Conservation (phyloP, 495 filamentous ascomycete genomes). For the Copromyces sp. region DNA sequence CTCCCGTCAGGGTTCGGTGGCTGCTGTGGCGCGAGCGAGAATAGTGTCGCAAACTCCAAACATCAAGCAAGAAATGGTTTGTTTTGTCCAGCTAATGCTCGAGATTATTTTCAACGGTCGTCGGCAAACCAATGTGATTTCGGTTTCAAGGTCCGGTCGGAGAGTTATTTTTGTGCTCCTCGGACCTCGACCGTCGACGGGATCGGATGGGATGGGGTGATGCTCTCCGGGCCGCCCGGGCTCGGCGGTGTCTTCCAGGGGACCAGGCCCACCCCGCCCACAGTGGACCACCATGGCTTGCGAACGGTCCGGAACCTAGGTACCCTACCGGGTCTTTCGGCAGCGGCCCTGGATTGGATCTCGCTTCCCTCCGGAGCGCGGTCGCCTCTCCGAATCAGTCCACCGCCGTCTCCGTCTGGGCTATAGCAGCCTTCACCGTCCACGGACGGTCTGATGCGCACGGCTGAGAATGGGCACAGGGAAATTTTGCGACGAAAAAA, state of each 20-base stretch:
- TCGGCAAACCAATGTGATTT: not conserved
- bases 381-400: not conserved
- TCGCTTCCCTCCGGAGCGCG: not conserved
- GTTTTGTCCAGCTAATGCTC: not conserved
- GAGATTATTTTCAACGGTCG: not conserved
- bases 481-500: not conserved
- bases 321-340: not conserved
- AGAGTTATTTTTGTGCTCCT: not conserved
- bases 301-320: not conserved
- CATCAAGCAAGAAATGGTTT: not conserved
- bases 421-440: not conserved
- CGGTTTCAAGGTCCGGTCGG: not conserved
- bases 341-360: not conserved
- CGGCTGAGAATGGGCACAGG: not conserved
- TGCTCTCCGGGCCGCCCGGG: not conserved
- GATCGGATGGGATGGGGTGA: not conserved
- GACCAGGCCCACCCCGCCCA: not conserved
- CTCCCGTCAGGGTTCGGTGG: not conserved
- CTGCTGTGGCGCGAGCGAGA: not conserved
- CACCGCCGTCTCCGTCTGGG: not conserved
- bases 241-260: not conserved
- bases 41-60: not conserved
- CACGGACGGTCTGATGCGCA: not conserved
- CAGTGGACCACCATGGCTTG: not conserved
- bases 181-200: not conserved